Evolutionary conservation across 768 basidiomycete species (phyloP).

Genomic region (Mycena leptocephala): DNA sequence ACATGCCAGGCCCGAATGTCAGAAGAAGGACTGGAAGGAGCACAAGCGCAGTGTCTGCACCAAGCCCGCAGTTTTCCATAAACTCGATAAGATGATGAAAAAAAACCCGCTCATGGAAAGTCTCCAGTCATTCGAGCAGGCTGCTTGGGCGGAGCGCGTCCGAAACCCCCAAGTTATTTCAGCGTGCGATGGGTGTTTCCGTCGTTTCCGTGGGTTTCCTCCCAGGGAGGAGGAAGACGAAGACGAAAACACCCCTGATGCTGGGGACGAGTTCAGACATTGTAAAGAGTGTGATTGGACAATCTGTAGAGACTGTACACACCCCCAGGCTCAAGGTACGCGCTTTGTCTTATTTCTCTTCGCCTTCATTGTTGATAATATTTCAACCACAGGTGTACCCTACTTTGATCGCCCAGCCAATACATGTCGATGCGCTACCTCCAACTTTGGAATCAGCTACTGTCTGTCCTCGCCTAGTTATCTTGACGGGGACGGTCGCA

Average conservation of each 20-base stretch:
- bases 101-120: background rate
- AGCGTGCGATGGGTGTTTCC: conserved; percentile 36
- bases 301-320: conserved; percentile 22
- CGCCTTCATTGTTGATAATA: conserved; percentile 11
- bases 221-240: conserved; percentile 31
- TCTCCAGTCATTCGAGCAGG: background rate
- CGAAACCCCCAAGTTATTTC: conserved; percentile 7
- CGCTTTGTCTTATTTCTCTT: background rate
- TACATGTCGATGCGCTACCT: conserved; percentile 35
- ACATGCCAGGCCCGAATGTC: conserved; percentile 25
- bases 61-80: conserved; percentile 33
- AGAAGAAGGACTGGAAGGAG: conserved; percentile 39
- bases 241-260: conserved; percentile 28
- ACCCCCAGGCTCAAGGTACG: conserved; percentile 25
- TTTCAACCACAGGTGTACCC: conserved; percentile 8
- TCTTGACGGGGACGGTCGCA: conserved; percentile 34
- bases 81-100: conserved; percentile 35
- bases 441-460: conserved; percentile 38
- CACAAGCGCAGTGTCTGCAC: conserved; percentile 41
- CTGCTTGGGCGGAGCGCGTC: conserved; percentile 32
- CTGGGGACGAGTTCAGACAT: conserved; percentile 19
- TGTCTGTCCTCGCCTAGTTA: conserved; percentile 31
- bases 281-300: conserved; percentile 28
- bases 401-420: conserved; percentile 29
- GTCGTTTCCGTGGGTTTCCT: conserved; percentile 33